phyloP scores from a whole-genome alignment of 352 stramenopile genomes.

The Elongisporangium prolatum region DNA sequence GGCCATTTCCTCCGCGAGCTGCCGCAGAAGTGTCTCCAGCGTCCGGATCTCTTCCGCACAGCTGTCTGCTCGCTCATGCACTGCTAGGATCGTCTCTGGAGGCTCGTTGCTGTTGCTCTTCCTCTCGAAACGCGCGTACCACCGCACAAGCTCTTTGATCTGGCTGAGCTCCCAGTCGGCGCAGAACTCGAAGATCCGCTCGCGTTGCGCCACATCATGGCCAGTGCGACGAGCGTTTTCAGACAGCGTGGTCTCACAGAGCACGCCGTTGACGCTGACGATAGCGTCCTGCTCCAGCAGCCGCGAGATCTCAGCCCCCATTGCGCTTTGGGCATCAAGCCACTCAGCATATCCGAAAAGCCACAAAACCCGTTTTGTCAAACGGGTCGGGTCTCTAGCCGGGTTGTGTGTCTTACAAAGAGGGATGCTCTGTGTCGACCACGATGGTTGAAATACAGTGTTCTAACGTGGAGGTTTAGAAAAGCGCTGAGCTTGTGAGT shows the following conservation, averaged over 20 bases:
- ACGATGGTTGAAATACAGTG: too few species aligned
- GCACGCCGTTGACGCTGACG: conserved; percentile 34
- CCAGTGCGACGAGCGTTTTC: conserved; percentile 25
- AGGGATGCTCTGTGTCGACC: neutral
- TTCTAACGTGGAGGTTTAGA: too few species aligned
- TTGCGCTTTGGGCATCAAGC: conserved; percentile 5
- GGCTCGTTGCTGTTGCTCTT: neutral
- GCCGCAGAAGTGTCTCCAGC: conserved; percentile 28
- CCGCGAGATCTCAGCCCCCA: conserved; percentile 41
- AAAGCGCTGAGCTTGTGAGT: too few species aligned
- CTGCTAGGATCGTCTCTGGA: conserved; percentile 10
- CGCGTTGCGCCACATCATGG: conserved; percentile 33
- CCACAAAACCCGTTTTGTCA: neutral
- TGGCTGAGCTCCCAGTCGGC: conserved; percentile 48
- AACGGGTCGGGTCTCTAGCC: neutral
- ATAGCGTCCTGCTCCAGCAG: conserved; percentile 35
- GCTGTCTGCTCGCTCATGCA: conserved; percentile 27
- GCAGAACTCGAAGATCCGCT: conserved; percentile 54
- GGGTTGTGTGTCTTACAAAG: neutral
- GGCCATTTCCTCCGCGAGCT: conserved; percentile 39
- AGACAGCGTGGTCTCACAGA: conserved; percentile 22
- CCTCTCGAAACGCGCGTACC: conserved; percentile 41
- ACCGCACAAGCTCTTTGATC: conserved; percentile 51
- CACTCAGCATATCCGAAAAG: neutral
- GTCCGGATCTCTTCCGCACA: conserved; percentile 24